Evolutionary conservation across 805 yeast species (phyloP).

Genomic region (Saccharomycopsis microspora): DNA sequence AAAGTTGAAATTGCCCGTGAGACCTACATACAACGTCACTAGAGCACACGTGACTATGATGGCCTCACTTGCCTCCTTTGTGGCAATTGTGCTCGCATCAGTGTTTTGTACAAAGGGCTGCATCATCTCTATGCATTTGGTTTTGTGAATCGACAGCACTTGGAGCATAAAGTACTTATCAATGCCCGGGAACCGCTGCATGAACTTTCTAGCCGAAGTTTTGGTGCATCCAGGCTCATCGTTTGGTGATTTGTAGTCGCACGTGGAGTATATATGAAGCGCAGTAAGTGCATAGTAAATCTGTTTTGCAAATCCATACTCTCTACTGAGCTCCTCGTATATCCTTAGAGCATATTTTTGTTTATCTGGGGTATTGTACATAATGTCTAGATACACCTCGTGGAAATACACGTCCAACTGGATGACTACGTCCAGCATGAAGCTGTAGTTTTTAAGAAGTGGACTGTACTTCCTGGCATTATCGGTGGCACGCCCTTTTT

Average conservation of each 20-base stretch:
- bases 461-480: too few relatives aligned
- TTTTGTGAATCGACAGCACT: constrained; percentile 2
- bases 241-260: background rate
- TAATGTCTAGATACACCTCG: background rate
- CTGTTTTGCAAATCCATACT: constrained; percentile 3
- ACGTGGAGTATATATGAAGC: constrained; percentile 5
- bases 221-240: too few relatives aligned
- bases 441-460: too few relatives aligned
- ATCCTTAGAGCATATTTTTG: background rate
- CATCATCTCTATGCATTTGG: constrained; percentile 3
- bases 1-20: constrained; percentile 1
- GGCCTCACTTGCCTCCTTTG: constrained; percentile 1
- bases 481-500: too few relatives aligned
- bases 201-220: background rate
- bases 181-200: constrained; percentile 1
- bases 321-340: background rate
- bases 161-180: constrained; percentile 8
- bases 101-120: background rate
- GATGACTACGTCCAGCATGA: constrained; percentile 2
- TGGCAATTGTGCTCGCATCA: background rate
- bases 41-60: constrained; percentile 2
- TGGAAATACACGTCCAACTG: constrained; percentile 4
- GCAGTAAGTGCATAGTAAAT: constrained; percentile 7
- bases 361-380: background rate
- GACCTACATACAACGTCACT: background rate